phyloP scores from a whole-genome alignment of 2,329 filamentous ascomycete genomes.

The Ophiostoma sp. region DNA sequence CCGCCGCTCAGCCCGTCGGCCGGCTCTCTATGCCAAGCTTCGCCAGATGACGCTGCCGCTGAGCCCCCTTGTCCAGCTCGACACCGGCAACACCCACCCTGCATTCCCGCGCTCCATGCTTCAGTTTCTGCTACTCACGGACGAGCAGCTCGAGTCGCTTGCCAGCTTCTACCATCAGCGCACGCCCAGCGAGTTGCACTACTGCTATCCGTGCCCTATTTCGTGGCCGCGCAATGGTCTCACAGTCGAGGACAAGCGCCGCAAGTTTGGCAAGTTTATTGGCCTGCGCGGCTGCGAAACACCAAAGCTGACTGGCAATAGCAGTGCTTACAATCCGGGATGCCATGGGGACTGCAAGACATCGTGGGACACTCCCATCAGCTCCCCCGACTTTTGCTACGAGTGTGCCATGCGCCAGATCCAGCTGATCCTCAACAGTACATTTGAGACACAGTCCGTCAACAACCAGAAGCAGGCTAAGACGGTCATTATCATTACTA shows the following conservation, averaged over 20 bases:
- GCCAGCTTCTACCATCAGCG: slow-evolving; percentile 70
- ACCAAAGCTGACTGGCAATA: slow-evolving; percentile 27
- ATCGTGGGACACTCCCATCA: background rate
- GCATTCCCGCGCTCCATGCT: slow-evolving; percentile 62
- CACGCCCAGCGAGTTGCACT: slow-evolving; percentile 49
- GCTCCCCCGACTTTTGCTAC: slow-evolving; percentile 5
- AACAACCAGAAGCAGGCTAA: background rate
- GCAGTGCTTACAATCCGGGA: background rate
- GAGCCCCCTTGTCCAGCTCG: slow-evolving; percentile 60
- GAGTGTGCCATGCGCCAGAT: slow-evolving; percentile 2
- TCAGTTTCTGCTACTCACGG: slow-evolving; percentile 68
- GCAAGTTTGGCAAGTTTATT: slow-evolving; percentile 69
- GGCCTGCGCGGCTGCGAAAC: slow-evolving; percentile 56
- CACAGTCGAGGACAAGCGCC: slow-evolving; percentile 60
- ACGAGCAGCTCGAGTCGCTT: slow-evolving; percentile 62
- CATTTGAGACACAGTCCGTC: background rate
- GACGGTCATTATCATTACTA: background rate
- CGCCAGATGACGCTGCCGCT: slow-evolving; percentile 60
- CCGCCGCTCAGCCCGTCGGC: slow-evolving; percentile 42
- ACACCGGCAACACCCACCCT: slow-evolving; percentile 57
- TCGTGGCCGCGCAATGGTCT: slow-evolving; percentile 50
- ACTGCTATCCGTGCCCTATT: slow-evolving; percentile 64
- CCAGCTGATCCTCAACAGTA: background rate
- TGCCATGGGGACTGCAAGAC: slow-evolving; percentile 4
- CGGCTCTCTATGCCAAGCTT: slow-evolving; percentile 56